Conservation (phyloP, 805 yeast species). For the Dipodascus geniculatus region DNA sequence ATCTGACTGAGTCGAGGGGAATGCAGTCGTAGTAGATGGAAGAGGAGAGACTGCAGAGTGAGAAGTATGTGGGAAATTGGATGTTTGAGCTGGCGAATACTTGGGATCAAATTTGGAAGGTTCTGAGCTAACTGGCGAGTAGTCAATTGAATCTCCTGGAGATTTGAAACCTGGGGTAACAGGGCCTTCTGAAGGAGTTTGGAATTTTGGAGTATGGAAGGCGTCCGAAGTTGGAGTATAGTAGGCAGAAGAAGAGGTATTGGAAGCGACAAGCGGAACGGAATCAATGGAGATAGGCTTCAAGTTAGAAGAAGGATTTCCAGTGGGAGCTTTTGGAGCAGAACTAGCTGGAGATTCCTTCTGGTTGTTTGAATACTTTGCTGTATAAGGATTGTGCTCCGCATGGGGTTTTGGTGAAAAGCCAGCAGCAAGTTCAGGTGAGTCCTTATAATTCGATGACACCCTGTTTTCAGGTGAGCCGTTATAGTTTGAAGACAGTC, state of each 20-base stretch:
- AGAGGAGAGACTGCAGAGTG: no score
- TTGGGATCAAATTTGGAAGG: slow-evolving; percentile 1
- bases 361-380: no score
- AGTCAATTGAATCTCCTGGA: background rate
- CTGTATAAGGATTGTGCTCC: no score
- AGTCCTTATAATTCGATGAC: no score
- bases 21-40: no score
- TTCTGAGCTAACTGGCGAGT: background rate
- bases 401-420: no score
- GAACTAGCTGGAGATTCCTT: no score
- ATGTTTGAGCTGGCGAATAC: background rate
- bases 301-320: background rate
- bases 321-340: background rate
- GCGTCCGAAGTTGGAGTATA: background rate
- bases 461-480: no score
- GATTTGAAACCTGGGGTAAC: background rate
- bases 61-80: background rate
- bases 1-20: no score
- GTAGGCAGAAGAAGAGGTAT: background rate
- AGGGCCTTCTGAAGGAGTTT: background rate
- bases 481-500: no score
- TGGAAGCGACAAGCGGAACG: background rate
- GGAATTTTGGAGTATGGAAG: background rate
- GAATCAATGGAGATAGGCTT: background rate
- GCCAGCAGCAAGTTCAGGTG: no score